Evolutionary conservation across 345 rosid species (phyloP), one percentile per base, ranked within the genome.

Genomic region (Leavenworthia alabamica): DNA sequence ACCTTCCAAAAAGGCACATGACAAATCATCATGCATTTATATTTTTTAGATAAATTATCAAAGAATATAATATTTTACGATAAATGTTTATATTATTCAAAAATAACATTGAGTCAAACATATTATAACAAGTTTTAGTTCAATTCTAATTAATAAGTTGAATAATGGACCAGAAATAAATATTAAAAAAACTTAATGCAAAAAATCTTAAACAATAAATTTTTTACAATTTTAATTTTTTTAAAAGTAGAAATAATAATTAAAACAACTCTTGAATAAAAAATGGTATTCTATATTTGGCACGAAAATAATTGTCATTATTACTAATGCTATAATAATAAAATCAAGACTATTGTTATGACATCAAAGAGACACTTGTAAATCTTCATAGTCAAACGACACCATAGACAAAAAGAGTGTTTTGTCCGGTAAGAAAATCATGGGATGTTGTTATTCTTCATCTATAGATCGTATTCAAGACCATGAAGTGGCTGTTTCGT

Each of bases 401-500:
- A 29, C 43, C 11, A 22, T 14, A 11, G 56, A 37, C 42, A 29
- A 13, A 35, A 35, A 26, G 40, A 52, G 52, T 2, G 6, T 62
- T 46, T 54, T 14, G 56, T 24, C 26, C 33, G 67, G 33, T 10
- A 37, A 53, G 40, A 11, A 54, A 28, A 67, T 61, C 55, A 87
- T 88, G 96, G 96, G 96, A 36, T 88, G 96, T 68, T 85, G 92
- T 55, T 68, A 14, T 58, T 88, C 75, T 42, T 36, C 72, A 46
- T 26, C 68, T 19, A 72, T 63, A 61, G 74, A 72, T 45, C 75
- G 47, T 41, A 74, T 24, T 56, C 43, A 44, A 19, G 43, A 33
- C 11, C 3, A 20, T 6, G 14, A 24, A 19, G 26, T 41, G 16
- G 59, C 13, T 35, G 17, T 15, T 6, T 20, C 29, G 3, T 20